Conservation (phyloP, 179 eudicot species). For the Beta lomatogona region DNA sequence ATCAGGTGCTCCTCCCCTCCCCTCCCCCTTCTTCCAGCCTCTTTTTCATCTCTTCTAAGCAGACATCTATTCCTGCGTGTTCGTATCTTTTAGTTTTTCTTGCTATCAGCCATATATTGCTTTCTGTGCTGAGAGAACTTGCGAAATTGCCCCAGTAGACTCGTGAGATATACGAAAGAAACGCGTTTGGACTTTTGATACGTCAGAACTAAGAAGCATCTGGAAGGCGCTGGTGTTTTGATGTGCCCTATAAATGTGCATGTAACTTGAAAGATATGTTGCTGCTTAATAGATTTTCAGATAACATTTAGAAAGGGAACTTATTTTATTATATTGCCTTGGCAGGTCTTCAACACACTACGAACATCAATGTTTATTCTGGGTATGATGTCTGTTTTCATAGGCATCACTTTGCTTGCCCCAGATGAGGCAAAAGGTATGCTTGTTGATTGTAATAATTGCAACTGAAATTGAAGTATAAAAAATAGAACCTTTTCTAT, state of each 20-base stretch:
- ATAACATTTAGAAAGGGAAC: background rate
- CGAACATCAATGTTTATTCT: constrained; percentile 85
- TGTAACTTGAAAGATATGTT: constrained; percentile 6
- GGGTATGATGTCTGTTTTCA: constrained; percentile 90
- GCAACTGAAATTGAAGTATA: background rate
- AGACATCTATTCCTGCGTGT: background rate
- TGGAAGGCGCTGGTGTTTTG: background rate
- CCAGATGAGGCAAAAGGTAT: constrained; percentile 92
- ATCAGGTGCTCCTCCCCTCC: constrained; percentile 59
- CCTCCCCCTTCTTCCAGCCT: background rate
- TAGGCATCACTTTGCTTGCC: constrained; percentile 93
- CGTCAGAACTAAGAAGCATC: background rate
- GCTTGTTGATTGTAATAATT: constrained; percentile 1
- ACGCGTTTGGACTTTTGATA: background rate
- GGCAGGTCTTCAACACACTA: constrained; percentile 79
- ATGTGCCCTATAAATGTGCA: background rate
- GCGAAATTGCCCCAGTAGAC: no score
- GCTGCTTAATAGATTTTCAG: background rate
- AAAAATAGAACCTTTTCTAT: background rate
- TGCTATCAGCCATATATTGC: background rate
- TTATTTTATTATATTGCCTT: constrained; percentile 16
- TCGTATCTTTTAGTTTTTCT: background rate
- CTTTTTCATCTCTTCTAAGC: background rate
- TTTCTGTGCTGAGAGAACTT: background rate
- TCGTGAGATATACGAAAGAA: background rate